phyloP scores from a whole-genome alignment of 352 stramenopile species.

The Pythium aristosporum region DNA sequence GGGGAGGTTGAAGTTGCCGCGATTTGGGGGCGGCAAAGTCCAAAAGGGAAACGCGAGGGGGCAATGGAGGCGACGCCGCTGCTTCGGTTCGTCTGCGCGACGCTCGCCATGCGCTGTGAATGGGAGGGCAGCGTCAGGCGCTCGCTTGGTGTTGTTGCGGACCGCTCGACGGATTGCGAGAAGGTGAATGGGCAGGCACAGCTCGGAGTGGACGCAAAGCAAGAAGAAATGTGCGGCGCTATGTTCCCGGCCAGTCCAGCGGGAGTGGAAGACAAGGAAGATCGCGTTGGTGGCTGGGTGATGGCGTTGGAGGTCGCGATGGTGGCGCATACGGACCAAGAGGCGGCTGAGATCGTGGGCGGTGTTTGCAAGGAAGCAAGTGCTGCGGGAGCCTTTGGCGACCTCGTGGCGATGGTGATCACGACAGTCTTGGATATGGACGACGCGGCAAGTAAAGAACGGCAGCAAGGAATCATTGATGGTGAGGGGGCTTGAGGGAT shows the following conservation, averaged over 20 bases:
- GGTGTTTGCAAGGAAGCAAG: slow-evolving; percentile 9
- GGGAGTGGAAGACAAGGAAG: background rate
- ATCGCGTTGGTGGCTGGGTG: background rate
- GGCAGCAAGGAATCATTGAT: slow-evolving; percentile 6
- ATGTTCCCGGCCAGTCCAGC: background rate
- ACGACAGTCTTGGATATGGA: slow-evolving; percentile 13
- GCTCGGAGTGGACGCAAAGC: background rate
- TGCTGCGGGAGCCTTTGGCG: slow-evolving; percentile 5
- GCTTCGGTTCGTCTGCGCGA: slow-evolving; percentile 35
- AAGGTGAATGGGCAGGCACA: background rate
- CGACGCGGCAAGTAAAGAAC: background rate
- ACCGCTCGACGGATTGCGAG: background rate
- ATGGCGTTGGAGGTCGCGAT: slow-evolving; percentile 4
- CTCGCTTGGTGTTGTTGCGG: background rate
- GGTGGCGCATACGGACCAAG: slow-evolving; percentile 12
- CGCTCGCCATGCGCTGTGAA: slow-evolving; percentile 30
- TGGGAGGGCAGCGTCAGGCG: slow-evolving; percentile 10
- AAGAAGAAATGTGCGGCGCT: background rate
- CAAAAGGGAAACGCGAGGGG: slow-evolving; percentile 2
- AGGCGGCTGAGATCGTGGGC: background rate
- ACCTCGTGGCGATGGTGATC: slow-evolving; percentile 15
- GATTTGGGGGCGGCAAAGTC: slow-evolving; percentile 17
- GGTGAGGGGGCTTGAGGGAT: background rate
- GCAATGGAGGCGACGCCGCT: slow-evolving; percentile 22
- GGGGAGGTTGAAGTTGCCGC: slow-evolving; percentile 32